Evolutionary conservation across 345 rosid species (phyloP).

Genomic region (Euphorbia lathyris): DNA sequence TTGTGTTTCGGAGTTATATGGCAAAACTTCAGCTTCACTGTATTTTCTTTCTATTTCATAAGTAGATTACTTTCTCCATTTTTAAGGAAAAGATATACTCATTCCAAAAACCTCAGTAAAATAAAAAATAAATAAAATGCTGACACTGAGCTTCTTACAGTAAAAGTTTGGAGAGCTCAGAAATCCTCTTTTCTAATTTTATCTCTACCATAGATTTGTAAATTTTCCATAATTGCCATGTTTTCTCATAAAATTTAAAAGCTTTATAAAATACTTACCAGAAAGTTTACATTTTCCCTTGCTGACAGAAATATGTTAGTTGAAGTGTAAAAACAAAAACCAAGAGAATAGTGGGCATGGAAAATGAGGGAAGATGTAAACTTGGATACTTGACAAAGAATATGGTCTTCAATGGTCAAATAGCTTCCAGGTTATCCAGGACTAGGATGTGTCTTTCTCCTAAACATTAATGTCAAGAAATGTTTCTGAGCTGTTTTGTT

Average conservation of each 20-base stretch:
- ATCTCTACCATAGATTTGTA: too few relatives aligned
- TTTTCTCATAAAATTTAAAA: neutral
- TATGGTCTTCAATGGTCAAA: conserved; percentile 2
- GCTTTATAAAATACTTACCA: neutral
- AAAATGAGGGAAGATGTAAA: neutral
- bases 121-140: too few relatives aligned
- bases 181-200: too few relatives aligned
- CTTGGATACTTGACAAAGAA: neutral
- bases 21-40: neutral
- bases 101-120: too few relatives aligned
- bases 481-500: neutral
- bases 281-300: neutral
- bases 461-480: neutral
- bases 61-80: neutral
- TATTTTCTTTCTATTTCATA: neutral
- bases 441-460: neutral
- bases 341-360: neutral
- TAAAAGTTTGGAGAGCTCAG: too few relatives aligned
- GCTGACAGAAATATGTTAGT: neutral
- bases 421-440: neutral
- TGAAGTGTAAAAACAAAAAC: neutral
- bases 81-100: too few relatives aligned
- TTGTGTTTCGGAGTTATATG: neutral
- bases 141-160: too few relatives aligned
- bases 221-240: too few relatives aligned